Base-by-base conservation (phyloP, 73 alveolate species). In the Paramecium tetraurelia region DNA sequence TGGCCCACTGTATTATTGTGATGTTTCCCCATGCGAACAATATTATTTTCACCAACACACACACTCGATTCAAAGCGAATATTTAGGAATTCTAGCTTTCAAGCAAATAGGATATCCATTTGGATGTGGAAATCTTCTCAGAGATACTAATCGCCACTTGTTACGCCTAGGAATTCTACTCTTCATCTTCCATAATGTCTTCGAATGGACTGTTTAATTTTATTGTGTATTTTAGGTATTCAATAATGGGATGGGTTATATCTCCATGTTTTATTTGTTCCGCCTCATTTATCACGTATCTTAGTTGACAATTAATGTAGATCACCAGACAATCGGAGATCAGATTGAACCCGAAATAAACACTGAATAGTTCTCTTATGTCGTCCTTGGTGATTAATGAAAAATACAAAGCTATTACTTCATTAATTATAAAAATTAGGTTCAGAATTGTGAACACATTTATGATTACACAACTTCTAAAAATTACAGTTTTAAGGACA, bases 131-230 rank as follows among this genome's bases (percentile, higher is more conserved):
- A 1, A 80, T 48, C 18, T 80, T 80, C 2, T 40, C 46, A 14
- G 90, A 33, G 0, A 80, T 80, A 22, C 46, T 80, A n/a, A 31
- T 40, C 1, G 90, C 90, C 7, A 80, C 90, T 44, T 80, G 46
- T 80, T 80, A 46, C 3, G 90, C 90, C 43, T 80, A 48, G 7
- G 90, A 24, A 20, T 2, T 20, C 48, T 41, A 10, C 22, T 46
- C 90, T 38, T 80, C 76, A 80, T 41, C 70, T 5, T 33, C 57
- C 16, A 72, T 2, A 5, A 43, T 31, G 9, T 48, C 90, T 18
- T 80, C 90, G 3, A 80, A 80, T 20, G 90, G 90, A 80, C 90
- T 80, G 21, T 80, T 80, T 24, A 48, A 9, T 80, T 80, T 80
- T 9, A 41, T 80, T 41, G 75, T 80, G 31, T 80, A 63, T 80